phyloP scores from a whole-genome alignment of 1,284 basidiomycete species.

The Heterobasidion parviporum region DNA sequence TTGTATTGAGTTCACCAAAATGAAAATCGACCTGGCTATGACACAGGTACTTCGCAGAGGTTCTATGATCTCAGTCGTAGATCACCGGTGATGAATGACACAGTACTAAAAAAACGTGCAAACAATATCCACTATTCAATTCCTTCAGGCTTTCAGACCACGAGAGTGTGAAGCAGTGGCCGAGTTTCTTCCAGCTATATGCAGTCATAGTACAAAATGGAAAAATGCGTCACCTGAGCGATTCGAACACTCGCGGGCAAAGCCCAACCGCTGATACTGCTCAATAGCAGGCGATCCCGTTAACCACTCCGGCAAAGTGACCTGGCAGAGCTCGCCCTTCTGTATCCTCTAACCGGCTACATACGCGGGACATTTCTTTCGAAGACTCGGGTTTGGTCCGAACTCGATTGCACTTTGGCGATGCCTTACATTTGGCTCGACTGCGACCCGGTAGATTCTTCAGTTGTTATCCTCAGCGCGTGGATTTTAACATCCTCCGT shows the following conservation, averaged over 20 bases:
- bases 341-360: neutral
- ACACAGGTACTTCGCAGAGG: too few species aligned
- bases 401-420: neutral
- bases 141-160: too few species aligned
- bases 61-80: too few species aligned
- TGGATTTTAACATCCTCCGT: neutral
- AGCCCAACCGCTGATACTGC: slow-evolving; percentile 61
- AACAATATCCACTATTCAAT: too few species aligned
- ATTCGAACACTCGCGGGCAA: slow-evolving; percentile 84
- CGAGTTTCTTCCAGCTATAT: too few species aligned
- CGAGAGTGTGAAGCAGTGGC: too few species aligned
- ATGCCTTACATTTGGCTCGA: slow-evolving; percentile 39
- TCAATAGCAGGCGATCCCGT: slow-evolving; percentile 81
- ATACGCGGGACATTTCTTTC: too few species aligned
- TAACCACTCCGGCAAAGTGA: slow-evolving; percentile 91
- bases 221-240: slow-evolving; percentile 74
- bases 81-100: too few species aligned
- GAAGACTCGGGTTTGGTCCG: too few species aligned
- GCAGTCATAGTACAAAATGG: neutral
- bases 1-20: too few species aligned
- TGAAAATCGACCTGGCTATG: too few species aligned
- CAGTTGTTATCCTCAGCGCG: neutral
- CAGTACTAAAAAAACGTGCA: too few species aligned
- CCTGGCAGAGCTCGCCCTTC: slow-evolving; percentile 14
- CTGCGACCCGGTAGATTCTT: slow-evolving; percentile 40